phyloP scores from a whole-genome alignment of 768 basidiomycete genomes.

The Sistotremastrum niveocremeum region DNA sequence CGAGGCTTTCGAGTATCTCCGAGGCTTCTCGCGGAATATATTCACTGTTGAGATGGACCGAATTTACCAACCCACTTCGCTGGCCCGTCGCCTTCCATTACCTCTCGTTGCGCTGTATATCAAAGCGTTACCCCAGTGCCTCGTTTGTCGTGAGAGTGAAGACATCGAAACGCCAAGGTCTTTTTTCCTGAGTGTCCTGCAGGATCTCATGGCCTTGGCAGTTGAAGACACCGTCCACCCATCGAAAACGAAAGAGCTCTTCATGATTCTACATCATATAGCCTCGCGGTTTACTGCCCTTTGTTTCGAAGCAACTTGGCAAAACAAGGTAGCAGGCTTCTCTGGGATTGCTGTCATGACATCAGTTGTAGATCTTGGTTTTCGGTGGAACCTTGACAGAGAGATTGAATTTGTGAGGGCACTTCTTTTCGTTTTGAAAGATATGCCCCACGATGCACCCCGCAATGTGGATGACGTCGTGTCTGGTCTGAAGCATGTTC shows the following conservation, averaged over 20 bases:
- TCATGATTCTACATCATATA: constrained; percentile 65
- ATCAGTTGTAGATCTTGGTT: constrained; percentile 51
- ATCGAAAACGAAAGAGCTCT: constrained; percentile 33
- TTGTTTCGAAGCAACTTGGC: constrained; percentile 88
- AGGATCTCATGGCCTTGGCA: constrained; percentile 49
- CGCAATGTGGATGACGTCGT: constrained; percentile 67
- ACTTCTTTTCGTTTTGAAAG: constrained; percentile 83
- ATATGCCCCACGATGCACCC: constrained; percentile 83
- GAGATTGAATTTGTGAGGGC: constrained; percentile 86
- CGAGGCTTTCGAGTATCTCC: constrained; percentile 56
- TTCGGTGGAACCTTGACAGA: constrained; percentile 71
- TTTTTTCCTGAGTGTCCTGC: constrained; percentile 48
- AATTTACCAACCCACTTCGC: constrained; percentile 37
- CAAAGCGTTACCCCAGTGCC: constrained; percentile 66
- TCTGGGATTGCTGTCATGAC: constrained; percentile 74
- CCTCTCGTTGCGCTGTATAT: constrained; percentile 54
- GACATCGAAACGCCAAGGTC: constrained; percentile 48
- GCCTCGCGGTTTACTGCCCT: constrained; percentile 72
- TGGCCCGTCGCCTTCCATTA: constrained; percentile 40
- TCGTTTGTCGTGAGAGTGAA: constrained; percentile 51
- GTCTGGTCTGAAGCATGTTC: constrained; percentile 56
- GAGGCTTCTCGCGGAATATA: constrained; percentile 53
- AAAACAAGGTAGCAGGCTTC: constrained; percentile 79
- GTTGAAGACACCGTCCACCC: constrained; percentile 30
- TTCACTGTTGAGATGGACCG: constrained; percentile 66